Evolutionary conservation across 2,329 filamentous ascomycete genomes (phyloP), one percentile per base, ranked within the genome.

Genomic region (Colletotrichum tamarilloi): DNA sequence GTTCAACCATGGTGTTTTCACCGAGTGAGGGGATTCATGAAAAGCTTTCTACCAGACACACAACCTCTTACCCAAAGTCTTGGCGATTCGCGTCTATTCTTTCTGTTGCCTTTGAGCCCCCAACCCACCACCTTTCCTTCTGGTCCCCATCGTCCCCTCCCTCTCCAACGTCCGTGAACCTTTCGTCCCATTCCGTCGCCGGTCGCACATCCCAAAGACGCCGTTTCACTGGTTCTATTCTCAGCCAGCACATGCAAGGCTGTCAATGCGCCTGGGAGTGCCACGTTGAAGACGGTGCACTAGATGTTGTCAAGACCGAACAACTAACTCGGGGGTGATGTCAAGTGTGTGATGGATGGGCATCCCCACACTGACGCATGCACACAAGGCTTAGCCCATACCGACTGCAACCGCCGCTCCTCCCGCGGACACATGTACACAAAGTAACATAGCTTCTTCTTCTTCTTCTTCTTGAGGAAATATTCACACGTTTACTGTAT

Each of bases 41-140:
- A 60, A 65, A 64, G 66, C 66, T 72, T 64, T 69, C 70, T 35
- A 69, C 70, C 32, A 69, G 59, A 72, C 52, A 72, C 70, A 35
- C 53, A n/a, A 60, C 16, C 66, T 69, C 32, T 46, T 26, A 49
- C 70, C 30, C 26, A 11, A 56, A 28, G 53, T 38, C 59, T 64
- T 72, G 66, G 70, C 70, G 55, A 42, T 56, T 38, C 26, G 59
- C 66, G 24, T 38, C n/a, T 30, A 35, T 58, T 2, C 26, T 68
- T 68, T 30, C 64, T 30, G 42, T 22, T 49, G 42, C 58, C 35
- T 26, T 62, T 11, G 49, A 24, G 46, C 57, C 63, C 24, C 56
- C 7, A 49, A 42, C 16, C 14, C 14, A 42, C 14, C 38, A 16
- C 38, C 14, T 16, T 42, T 55, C 12, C 53, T 28, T 26, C 24